These are phyloP conservation scores for Colletotrichum lindemuthianum DNA, from an alignment of 2,329 filamentous ascomycete species.

Conservation along the genomic window DNA sequence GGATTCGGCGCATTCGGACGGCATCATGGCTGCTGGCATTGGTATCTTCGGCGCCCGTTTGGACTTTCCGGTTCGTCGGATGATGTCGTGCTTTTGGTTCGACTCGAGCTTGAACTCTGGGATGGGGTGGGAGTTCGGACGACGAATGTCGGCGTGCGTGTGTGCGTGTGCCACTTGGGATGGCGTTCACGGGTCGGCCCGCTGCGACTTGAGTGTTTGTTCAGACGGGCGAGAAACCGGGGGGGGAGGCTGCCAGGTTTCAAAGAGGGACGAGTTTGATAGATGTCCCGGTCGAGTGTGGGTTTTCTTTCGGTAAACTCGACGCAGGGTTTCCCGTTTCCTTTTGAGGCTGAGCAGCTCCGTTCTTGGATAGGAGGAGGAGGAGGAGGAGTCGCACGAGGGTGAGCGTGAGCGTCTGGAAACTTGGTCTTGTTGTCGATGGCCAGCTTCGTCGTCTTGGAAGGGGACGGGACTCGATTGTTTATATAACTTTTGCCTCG, in stretches of 20 bases:
- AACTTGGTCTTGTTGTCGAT: constrained; percentile 21
- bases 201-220: constrained; percentile 16
- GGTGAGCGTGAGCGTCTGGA: constrained; percentile 2
- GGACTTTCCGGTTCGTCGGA: constrained; percentile 10
- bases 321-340: constrained; percentile 3
- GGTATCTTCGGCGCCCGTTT: background rate
- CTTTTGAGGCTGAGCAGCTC: constrained; percentile 10
- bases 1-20: constrained; percentile 3
- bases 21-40: constrained; percentile 15
- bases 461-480: constrained; percentile 29
- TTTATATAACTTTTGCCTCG: constrained; percentile 33
- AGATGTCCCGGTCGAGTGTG: background rate
- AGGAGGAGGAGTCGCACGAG: constrained; percentile 9
- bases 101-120: background rate
- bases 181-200: constrained; percentile 34
- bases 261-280: constrained; percentile 6
- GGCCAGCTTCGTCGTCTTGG: constrained; percentile 21
- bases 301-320: constrained; percentile 10
- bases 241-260: constrained; percentile 33
- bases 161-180: constrained; percentile 18
- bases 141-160: constrained; percentile 2
- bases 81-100: constrained; percentile 19
- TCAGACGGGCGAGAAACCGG: constrained; percentile 29
- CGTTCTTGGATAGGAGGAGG: constrained; percentile 9
- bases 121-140: constrained; percentile 12